Evolutionary conservation across 768 basidiomycete genomes (phyloP), one percentile per base, ranked within the genome.

Genomic region (Hypsizygus marmoreus): DNA sequence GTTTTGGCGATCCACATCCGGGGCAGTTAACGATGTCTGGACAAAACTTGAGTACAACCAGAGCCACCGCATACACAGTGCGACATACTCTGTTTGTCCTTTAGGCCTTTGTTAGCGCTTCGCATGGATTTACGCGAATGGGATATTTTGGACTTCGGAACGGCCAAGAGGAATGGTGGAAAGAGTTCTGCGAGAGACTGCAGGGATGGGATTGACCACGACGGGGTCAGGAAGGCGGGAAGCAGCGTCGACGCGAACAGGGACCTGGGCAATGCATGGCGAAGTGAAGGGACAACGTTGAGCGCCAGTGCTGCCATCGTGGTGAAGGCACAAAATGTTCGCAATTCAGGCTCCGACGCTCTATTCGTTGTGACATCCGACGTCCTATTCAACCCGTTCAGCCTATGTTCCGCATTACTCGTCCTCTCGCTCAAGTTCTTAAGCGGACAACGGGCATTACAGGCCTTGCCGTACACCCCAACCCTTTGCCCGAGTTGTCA

Each of bases 121-220:
- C 95, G 79, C 93, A 95, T 95, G n/a, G 86, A 79, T 67, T 98
- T 98, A 40, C 90, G 77, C 16, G 91, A 93, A 68, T 97, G 94
- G 0, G 94, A 93, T 9, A 84, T 79, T 69, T 95, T 95, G 64
- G 86, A 88, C 71, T 97, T 97, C 19, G 95, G 95, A 2, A 95
- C 95, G 19, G 94, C 93, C 32, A 93, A 80, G 14, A 97, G 72
- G 64, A 95, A 83, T 1, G 93, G 78, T 10, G 95, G 95, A 50
- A 97, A 77, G 33, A 97, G 79, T 51, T 95, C 90, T 30, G 75
- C 66, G 22, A 77, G 56, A 12, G 75, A 74, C 34, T 67, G 66
- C 14, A 74, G 55, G 7, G 72, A 65, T 12, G 74, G 73, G 37
- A 72, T 55, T 45, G 67, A 56, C 72, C 70, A 70, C 54, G 44